Percentiles rank a stretch among this genome's conserved stretches.
Evolutionary conservation across 2,329 filamentous ascomycete genomes (phyloP).

Genomic region (Penicillium sp.): DNA sequence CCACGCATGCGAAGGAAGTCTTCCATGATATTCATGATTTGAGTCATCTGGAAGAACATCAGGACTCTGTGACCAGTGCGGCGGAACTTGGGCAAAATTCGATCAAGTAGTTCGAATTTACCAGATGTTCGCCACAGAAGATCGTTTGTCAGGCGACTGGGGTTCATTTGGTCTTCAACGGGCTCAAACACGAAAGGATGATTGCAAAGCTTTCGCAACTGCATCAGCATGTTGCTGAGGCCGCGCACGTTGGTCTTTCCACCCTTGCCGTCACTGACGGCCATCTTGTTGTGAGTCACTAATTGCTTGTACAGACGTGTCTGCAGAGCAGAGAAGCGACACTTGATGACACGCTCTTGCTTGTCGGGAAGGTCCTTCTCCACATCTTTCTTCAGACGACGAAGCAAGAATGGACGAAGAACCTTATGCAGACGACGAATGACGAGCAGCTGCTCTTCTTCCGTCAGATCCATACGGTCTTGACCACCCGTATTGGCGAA

Average conservation of each 20-base stretch:
- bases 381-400: slow-evolving; percentile 98
- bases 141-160: slow-evolving; percentile 80
- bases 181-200: slow-evolving; percentile 98
- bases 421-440: slow-evolving; percentile 99
- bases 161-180: slow-evolving; percentile 98
- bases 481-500: slow-evolving; percentile 97
- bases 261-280: slow-evolving; percentile 90
- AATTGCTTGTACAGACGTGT: slow-evolving; percentile 95
- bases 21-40: slow-evolving; percentile 99
- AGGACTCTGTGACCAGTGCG: slow-evolving; percentile 87
- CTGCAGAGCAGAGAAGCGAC: slow-evolving; percentile 92
- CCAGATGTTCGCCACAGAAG: slow-evolving; percentile 90
- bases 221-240: slow-evolving; percentile 99
- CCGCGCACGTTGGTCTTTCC: slow-evolving; percentile 91
- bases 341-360: slow-evolving; percentile 98
- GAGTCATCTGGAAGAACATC: slow-evolving; percentile 99
- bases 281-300: slow-evolving; percentile 88
- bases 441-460: slow-evolving; percentile 98
- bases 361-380: slow-evolving; percentile 98
- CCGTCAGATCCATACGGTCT: slow-evolving; percentile 96
- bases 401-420: slow-evolving; percentile 88
- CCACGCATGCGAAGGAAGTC: slow-evolving; percentile 84
- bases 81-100: slow-evolving; percentile 88
- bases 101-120: slow-evolving; percentile 93
- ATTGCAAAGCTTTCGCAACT: slow-evolving; percentile 96